These are phyloP conservation scores for Colletotrichum sp. DNA, from an alignment of 2,329 filamentous ascomycete genomes.

Conservation along the genomic window DNA sequence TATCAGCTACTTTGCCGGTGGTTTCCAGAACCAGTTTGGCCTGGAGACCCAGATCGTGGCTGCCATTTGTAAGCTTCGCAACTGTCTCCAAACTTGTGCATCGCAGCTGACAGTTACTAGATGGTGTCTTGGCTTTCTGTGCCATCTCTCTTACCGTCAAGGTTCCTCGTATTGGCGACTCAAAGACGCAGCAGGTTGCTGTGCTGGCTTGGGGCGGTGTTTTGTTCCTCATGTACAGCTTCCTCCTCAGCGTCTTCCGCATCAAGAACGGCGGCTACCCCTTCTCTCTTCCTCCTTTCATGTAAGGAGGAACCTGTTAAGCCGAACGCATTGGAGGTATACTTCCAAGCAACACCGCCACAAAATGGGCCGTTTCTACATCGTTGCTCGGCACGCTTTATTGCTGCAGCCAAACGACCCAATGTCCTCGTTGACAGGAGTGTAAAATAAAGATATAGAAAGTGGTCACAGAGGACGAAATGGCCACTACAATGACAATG, in stretches of 20 bases:
- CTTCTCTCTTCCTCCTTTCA: slow-evolving; percentile 91
- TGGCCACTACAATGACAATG: background rate
- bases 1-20: slow-evolving; percentile 86
- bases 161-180: slow-evolving; percentile 84
- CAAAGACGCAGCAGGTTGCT: slow-evolving; percentile 78
- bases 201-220: slow-evolving; percentile 81
- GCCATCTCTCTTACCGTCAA: slow-evolving; percentile 91
- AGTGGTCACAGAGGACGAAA: background rate
- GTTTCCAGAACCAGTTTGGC: slow-evolving; percentile 93
- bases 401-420: background rate
- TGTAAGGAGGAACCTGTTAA: slow-evolving; percentile 41
- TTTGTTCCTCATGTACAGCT: slow-evolving; percentile 87
- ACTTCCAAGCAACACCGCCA: background rate
- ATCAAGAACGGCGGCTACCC: slow-evolving; percentile 95
- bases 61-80: slow-evolving; percentile 78
- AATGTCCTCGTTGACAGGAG: background rate
- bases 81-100: background rate
- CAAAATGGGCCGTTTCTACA: background rate
- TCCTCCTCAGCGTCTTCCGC: slow-evolving; percentile 91
- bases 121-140: slow-evolving; percentile 82
- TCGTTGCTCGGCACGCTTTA: background rate
- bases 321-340: background rate
- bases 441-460: slow-evolving; percentile 6
- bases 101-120: slow-evolving; percentile 50
- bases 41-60: slow-evolving; percentile 96